Base-by-base conservation (phyloP, 1,284 basidiomycete genomes). In the Xerocomus minutiporus region DNA sequence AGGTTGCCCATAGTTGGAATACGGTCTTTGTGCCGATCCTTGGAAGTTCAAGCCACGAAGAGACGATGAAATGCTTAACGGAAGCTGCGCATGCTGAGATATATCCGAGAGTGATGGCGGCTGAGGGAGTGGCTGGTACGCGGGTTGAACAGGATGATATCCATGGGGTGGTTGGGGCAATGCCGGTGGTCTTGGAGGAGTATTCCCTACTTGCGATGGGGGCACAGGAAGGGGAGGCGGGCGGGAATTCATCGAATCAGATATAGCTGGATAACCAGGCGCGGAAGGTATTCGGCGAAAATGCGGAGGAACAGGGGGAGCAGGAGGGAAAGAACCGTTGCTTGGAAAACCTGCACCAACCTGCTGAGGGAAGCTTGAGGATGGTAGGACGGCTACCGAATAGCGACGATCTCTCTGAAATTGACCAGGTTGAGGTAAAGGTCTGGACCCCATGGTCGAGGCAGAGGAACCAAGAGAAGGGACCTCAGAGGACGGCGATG, bases 401-500 rank as follows among this genome's bases (percentile, higher is more conserved):
- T 70, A 66, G 17, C 71, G 62, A 45, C 70, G 60, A 39, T 69
- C 71, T 32, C 68, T 57, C 36, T 66, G 69, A 34, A 51, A 56
- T 32, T 69, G 68, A 38, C 65, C 66, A 28, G 72, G 72, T 41
- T 69, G 73, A 23, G 84, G 84, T 11, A 86, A 67, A 17, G 84
- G 84, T 46, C 84, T 74, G 17, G 83, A 83, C 12, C 73, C 71
- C 3, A 62, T 65, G 36, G 67, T 54, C 8, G 57, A 71, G 50
- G 67, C 54, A 8, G 58, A 71, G 49, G 59, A 70, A 44, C 64
- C 71, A 13, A 67, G 61, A 7, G 68, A 65, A 2, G 67, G 62
- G 5, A 52, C 52, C 17, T 68, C 68, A 35, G 65, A 62, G 29
- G 63, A 54, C 15, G 69, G 70, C 8, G 68, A 64, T 13, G 77